phyloP scores from a whole-genome alignment of 2,329 filamentous ascomycete species.

The Plenodomus biglobosus region DNA sequence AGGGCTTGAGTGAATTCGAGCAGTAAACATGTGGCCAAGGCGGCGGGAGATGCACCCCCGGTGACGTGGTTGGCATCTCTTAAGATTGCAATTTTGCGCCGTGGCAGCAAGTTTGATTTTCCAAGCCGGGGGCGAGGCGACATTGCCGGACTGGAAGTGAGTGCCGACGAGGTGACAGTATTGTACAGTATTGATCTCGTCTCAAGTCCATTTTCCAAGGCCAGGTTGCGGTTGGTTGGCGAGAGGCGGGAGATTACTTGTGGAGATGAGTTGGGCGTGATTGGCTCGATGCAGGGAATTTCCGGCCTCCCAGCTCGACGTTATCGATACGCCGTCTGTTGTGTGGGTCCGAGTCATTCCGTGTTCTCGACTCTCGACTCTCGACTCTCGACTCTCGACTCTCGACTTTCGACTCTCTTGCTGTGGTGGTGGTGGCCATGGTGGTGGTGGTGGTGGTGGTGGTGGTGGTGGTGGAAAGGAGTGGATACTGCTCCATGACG shows the following conservation, averaged over 20 bases:
- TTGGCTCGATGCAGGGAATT: slow-evolving; percentile 19
- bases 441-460: too few relatives aligned
- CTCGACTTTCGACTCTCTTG: neutral
- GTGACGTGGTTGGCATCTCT: too few relatives aligned
- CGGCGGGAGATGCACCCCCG: too few relatives aligned
- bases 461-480: too few relatives aligned
- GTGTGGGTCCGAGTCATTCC: too few relatives aligned
- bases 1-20: too few relatives aligned
- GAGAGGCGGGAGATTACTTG: slow-evolving; percentile 30
- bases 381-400: neutral
- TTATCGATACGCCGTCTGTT: slow-evolving; percentile 22
- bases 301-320: slow-evolving; percentile 10
- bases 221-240: slow-evolving; percentile 25
- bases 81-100: neutral
- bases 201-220: slow-evolving; percentile 15
- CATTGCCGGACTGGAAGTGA: neutral
- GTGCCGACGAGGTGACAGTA: neutral
- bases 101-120: neutral
- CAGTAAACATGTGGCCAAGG: too few relatives aligned
- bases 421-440: too few relatives aligned
- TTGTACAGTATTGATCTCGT: slow-evolving; percentile 28
- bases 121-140: slow-evolving; percentile 1
- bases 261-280: slow-evolving; percentile 21
- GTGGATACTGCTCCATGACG: too few relatives aligned
- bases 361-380: slow-evolving; percentile 3